Evolutionary conservation across 495 filamentous ascomycete species (phyloP).

Genomic region (Elasticomyces elasticus): DNA sequence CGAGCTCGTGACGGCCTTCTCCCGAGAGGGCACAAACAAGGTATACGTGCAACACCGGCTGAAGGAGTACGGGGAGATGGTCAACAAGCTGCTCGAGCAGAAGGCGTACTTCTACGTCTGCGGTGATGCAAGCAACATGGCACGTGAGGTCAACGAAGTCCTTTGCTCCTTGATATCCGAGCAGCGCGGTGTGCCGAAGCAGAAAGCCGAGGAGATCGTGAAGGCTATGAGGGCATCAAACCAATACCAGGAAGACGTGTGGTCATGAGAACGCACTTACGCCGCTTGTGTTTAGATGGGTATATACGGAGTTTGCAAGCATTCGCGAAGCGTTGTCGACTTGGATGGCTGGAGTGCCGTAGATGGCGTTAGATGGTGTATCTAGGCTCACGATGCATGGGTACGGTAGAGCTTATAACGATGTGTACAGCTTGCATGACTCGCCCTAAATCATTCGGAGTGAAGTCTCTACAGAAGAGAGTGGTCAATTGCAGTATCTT

Average conservation of each 20-base stretch:
- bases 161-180: slow-evolving; percentile 76
- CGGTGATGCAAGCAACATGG: slow-evolving; percentile 97
- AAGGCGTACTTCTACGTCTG: slow-evolving; percentile 96
- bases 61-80: slow-evolving; percentile 66
- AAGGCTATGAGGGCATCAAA: slow-evolving; percentile 89
- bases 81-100: slow-evolving; percentile 83
- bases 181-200: slow-evolving; percentile 66
- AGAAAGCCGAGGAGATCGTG: slow-evolving; percentile 88
- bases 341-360: neutral
- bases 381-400: too few species aligned
- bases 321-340: neutral
- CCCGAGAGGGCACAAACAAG: slow-evolving; percentile 71
- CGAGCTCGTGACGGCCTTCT: slow-evolving; percentile 85
- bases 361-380: neutral
- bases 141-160: slow-evolving; percentile 82
- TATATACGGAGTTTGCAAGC: neutral
- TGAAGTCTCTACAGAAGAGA: too few species aligned
- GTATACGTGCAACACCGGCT: slow-evolving; percentile 96
- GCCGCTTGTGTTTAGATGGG: neutral
- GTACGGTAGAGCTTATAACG: too few species aligned
- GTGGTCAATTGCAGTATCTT: too few species aligned
- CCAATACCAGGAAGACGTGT: slow-evolving; percentile 68
- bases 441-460: neutral
- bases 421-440: neutral
- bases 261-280: too few species aligned